Base-by-base conservation (phyloP, 768 basidiomycete genomes). In the Tricholoma hemisulphureum region DNA sequence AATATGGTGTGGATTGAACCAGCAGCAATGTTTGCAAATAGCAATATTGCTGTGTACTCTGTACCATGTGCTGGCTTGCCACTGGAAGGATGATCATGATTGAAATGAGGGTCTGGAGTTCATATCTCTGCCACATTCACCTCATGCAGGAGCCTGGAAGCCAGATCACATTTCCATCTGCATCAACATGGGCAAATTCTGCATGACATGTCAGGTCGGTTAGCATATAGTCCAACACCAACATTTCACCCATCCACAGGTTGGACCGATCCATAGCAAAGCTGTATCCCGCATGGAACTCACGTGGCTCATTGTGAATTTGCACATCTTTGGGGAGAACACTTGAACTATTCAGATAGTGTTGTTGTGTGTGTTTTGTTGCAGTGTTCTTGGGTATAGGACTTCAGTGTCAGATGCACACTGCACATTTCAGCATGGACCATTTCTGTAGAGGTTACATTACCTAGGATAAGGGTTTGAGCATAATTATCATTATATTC, bases 21-120 rank as follows among this genome's bases (percentile, higher is more conserved):
- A n/a, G n/a, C n/a, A n/a, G n/a, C n/a, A n/a, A 31, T 31, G 29
- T 31, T 31, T 31, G 29, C 5, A 31, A 31, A 31, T 5, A 31
- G 29, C 29, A 31, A n/a, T n/a, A n/a, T 31, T 10, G 29, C 29
- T 6, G 58, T 60, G 1, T 61, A 7, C 35, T 67, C 66, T 3
- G 61, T 65, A 2, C 52, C 60, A 32, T 60, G 23, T 14, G 57
- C 65, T 6, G 65, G 63, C 41, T 63, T 60, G 2, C 64, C 60
- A 7, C 3, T 9, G 2, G 50, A 1, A 51, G 20, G 0, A 28
- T 21, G 29, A 51, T 31, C 5, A 31, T n/a, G 4, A 18, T 35
- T 5, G 7, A 21, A 2, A 51, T 31, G 26, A 32, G 18, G 4
- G 21, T 18, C 31, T 51, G 50, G 4, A 51, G 16, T 20, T 51